Conservation (phyloP, 2,329 filamentous ascomycete genomes). For the Onygenales sp. region DNA sequence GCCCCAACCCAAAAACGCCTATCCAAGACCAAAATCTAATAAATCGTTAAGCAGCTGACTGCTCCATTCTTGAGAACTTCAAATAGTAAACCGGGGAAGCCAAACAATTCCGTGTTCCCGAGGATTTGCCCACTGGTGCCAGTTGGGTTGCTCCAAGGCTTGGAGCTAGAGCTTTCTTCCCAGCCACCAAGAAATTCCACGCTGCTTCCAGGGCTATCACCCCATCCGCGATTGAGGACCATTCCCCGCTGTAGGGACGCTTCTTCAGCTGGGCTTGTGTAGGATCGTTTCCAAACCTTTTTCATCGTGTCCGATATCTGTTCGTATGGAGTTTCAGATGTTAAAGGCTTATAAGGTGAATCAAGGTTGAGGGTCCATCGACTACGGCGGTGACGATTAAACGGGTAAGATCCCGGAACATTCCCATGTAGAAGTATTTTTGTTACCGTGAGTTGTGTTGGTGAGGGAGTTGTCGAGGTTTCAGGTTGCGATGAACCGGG, state of each 20-base stretch:
- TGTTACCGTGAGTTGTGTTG: conserved; percentile 69
- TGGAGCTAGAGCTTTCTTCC: conserved; percentile 58
- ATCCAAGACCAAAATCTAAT: conserved; percentile 37
- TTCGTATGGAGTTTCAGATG: conserved; percentile 71
- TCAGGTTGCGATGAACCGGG: conserved; percentile 37
- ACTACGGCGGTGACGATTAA: conserved; percentile 85
- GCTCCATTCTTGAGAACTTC: conserved; percentile 90
- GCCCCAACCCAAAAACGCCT: too few species aligned
- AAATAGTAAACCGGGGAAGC: conserved; percentile 88
- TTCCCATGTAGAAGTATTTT: conserved; percentile 94
- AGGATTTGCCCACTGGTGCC: conserved; percentile 42
- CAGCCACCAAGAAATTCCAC: conserved; percentile 77
- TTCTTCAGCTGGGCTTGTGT: conserved; percentile 47
- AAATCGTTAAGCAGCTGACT: conserved; percentile 82
- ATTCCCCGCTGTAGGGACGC: conserved; percentile 52
- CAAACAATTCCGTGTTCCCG: conserved; percentile 76
- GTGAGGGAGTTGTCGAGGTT: conserved; percentile 14
- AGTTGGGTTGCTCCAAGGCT: conserved; percentile 32
- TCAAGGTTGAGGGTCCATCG: conserved; percentile 65
- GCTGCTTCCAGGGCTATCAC: conserved; percentile 82
- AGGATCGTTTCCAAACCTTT: conserved; percentile 59
- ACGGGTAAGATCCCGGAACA: conserved; percentile 89
- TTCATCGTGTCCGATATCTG: conserved; percentile 61
- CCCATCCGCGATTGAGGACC: conserved; percentile 86
- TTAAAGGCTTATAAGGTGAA: conserved; percentile 39